Evolutionary conservation across 371 early-diverging fungal genomes (phyloP), one percentile per base, ranked within the genome.

Genomic region (Coemansia linderi): DNA sequence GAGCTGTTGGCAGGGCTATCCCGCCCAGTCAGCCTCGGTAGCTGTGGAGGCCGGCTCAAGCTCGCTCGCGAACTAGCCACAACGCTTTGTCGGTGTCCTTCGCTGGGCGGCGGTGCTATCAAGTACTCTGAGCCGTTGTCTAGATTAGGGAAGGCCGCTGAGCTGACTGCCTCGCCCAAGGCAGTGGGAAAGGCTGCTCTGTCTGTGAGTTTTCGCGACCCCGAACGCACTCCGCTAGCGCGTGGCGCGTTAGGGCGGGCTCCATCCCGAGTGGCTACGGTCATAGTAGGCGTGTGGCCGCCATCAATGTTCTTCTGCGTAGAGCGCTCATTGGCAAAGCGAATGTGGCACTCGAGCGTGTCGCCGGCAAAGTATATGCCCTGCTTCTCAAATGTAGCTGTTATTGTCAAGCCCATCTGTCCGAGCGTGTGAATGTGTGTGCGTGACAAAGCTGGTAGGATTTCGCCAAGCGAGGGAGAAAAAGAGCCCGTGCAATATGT

Each of bases 291-390:
- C 7, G 13, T 8, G 37, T 19, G 57, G 24, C 33, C 27, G 15
- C 17, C n/a, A 22, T n/a, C 19, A 66, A 52, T 31, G 38, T 37
- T 33, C 17, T 37, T 15, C 33, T 66, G 67, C 15, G 60, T 52
- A 4, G 76, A 61, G 46, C 58, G 62, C 19, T 65, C 73, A 63
- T 81, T 81, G 29, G 70, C 54, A 40, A 81, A 82, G 12, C 72
- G 57, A 62, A 81, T 64, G 66, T 81, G 75, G 61, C 82, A 81
- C 58, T 80, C 80, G 43, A 81, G 75, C 27, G 70, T 76, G 41
- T 81, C 81, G 13, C 82, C 82, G 22, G 82, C 81, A 65, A 81
- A 73, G 72, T 81, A 81, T 41, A 67, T 65, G 39, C 82, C 82
- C 61, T 73, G 78, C 62, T 69, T 61, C 46, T 81, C 73, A 43